A percentile compares a stretch with the other conserved stretches of the same genome.
Conservation (phyloP, 306 rosid species). For the Heteromeles arbutifolia region DNA sequence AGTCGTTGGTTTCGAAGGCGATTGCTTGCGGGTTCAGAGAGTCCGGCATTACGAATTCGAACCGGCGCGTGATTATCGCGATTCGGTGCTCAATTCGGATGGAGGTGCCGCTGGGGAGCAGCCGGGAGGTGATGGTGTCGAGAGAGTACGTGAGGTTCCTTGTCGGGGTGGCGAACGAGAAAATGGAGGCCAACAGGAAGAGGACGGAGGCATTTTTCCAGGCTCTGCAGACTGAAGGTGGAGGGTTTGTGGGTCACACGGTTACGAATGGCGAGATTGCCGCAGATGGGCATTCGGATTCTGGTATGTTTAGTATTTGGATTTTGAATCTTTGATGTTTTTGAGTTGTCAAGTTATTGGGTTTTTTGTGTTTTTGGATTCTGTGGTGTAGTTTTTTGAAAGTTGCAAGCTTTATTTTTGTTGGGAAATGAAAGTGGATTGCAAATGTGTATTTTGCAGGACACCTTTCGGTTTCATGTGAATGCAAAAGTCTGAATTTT, state of each 20-base stretch:
- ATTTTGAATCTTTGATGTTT: not conserved
- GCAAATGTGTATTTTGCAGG: constrained; percentile 50
- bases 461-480: constrained; percentile 54
- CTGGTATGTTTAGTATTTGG: constrained; percentile 33
- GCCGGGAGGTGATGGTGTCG: constrained; percentile 47
- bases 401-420: not conserved
- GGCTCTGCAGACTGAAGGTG: constrained; percentile 31
- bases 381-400: not conserved
- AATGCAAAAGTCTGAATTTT: constrained; percentile 71
- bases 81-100: constrained; percentile 82
- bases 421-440: not conserved
- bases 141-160: constrained; percentile 65
- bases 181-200: constrained; percentile 72
- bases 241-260: constrained; percentile 11
- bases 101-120: constrained; percentile 76
- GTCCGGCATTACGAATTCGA: constrained; percentile 69
- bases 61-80: constrained; percentile 77
- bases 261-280: not conserved
- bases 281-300: constrained; percentile 34
- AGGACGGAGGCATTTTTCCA: constrained; percentile 67
- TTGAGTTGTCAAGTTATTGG: not conserved
- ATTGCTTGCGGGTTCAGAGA: constrained; percentile 88
- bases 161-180: constrained; percentile 62
- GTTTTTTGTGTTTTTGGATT: not conserved
- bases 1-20: constrained; percentile 67